Percentiles rank a stretch among this genome's conserved stretches.
Evolutionary conservation across 2,329 filamentous ascomycete species (phyloP).

Genomic region (Penicillium expansum): DNA sequence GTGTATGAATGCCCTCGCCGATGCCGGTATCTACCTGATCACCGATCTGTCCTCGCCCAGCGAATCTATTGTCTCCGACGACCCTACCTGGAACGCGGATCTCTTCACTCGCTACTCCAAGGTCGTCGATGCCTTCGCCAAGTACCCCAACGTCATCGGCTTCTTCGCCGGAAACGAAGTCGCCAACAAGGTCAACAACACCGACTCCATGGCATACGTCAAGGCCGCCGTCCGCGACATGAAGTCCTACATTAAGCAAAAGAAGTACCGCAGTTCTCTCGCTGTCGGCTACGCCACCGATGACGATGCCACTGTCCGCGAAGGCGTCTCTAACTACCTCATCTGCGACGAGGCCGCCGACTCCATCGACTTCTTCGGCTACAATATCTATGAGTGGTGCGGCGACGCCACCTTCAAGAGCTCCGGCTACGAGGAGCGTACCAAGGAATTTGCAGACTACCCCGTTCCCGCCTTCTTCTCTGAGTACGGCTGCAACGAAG

Average conservation of each 20-base stretch:
- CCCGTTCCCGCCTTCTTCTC: slow-evolving; percentile 96
- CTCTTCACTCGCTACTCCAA: slow-evolving; percentile 77
- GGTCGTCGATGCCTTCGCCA: slow-evolving; percentile 75
- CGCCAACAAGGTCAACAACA: slow-evolving; percentile 85
- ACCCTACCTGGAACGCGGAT: slow-evolving; percentile 72
- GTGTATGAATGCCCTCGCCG: slow-evolving; percentile 80
- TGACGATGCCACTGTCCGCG: slow-evolving; percentile 80
- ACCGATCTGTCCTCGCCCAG: slow-evolving; percentile 82
- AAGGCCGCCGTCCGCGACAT: slow-evolving; percentile 96
- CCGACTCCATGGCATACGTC: slow-evolving; percentile 84
- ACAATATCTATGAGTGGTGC: slow-evolving; percentile 99
- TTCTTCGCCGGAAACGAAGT: slow-evolving; percentile 99
- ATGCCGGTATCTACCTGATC: slow-evolving; percentile 91
- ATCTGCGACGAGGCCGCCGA: slow-evolving; percentile 70
- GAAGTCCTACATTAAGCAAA: slow-evolving; percentile 86
- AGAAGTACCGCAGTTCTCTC: slow-evolving; percentile 67
- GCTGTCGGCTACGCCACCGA: slow-evolving; percentile 96
- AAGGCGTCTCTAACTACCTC: slow-evolving; percentile 84
- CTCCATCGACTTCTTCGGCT: slow-evolving; percentile 96
- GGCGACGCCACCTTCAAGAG: slow-evolving; percentile 72
- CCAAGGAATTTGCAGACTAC: slow-evolving; percentile 82
- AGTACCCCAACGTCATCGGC: slow-evolving; percentile 88
- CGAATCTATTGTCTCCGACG: slow-evolving; percentile 79
- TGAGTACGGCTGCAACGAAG: slow-evolving; percentile 92
- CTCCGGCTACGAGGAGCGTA: slow-evolving; percentile 80